Base-by-base conservation (phyloP, 2,329 filamentous ascomycete genomes). In the Penicillium sp. region DNA sequence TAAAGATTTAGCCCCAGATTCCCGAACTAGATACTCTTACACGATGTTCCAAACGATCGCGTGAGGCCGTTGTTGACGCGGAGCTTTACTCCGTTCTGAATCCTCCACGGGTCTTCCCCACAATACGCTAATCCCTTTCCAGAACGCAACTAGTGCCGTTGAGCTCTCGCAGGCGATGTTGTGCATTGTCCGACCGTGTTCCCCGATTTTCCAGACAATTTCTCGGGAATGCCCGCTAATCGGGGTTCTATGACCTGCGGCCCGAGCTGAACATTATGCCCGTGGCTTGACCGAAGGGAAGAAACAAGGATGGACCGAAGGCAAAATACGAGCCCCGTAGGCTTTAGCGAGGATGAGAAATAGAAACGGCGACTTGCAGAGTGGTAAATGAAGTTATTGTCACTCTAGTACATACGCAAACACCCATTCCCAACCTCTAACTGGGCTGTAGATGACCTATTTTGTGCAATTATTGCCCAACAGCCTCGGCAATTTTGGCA, bases 31-130 rank as follows among this genome's bases (percentile, higher is more conserved):
- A 39, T n/a, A 13, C 39, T 24, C 10, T n/a, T 20, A 22, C 9
- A 24, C 8, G 8, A 9, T 20, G 13, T 27, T 16, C 39, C 18
- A 14, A 18, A 38, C 25, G 11, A 13, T 13, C 27, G 13, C 33
- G 25, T 28, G 31, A 25, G 22, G 27, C 50, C 40, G 46, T 47
- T 50, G 44, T 43, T 42, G 46, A 46, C 36, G 44, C 59, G 59
- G 59, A 58, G 57, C 28, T 16, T 30, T 20, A 14, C 55, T 58
- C 59, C 59, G 59, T 60, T 51, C 40, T 54, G 50, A 30, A 60
- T 62, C 22, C 46, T 54, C 48, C 56, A 60, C 59, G 57, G 58
- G 22, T 27, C 46, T 56, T 48, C 57, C 59, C 57, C 59, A 60
- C 53, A 58, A 53, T 44, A 31, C 41, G 36, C 48, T 55, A 56